Percentiles rank a stretch among this genome's conserved stretches.
Conservation (phyloP, 306 rosid species). For the Delonix regia region DNA sequence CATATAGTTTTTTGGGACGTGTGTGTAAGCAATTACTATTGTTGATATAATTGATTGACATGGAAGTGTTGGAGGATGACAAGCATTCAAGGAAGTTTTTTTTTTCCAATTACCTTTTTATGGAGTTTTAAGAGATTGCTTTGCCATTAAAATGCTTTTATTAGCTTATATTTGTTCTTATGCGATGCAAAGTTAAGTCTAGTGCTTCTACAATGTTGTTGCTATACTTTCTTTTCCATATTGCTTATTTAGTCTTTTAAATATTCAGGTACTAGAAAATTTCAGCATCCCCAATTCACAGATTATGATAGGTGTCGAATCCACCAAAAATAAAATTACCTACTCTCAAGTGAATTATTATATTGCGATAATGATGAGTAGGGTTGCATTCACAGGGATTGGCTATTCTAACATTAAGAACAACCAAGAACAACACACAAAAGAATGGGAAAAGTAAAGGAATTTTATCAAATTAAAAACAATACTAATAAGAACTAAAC, state of each 20-base stretch:
- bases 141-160: neutral
- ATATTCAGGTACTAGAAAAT: neutral
- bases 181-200: neutral
- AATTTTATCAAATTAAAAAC: no score
- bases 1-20: neutral
- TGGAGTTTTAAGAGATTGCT: neutral
- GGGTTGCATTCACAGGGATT: no score
- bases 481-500: no score
- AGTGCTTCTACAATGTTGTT: neutral
- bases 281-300: neutral
- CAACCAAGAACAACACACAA: no score
- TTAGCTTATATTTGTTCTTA: neutral
- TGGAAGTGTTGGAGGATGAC: neutral
- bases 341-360: no score
- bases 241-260: slow-evolving; percentile 2
- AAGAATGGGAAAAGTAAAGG: no score
- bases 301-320: no score
- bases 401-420: no score
- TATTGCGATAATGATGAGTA: no score
- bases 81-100: neutral
- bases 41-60: no score
- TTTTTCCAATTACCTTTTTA: neutral
- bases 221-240: neutral
- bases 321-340: no score
- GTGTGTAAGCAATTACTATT: neutral